Evolutionary conservation across 192 early-diverging fungal genomes (phyloP), one percentile per base, ranked within the genome.

Genomic region (Physocladia obscura): DNA sequence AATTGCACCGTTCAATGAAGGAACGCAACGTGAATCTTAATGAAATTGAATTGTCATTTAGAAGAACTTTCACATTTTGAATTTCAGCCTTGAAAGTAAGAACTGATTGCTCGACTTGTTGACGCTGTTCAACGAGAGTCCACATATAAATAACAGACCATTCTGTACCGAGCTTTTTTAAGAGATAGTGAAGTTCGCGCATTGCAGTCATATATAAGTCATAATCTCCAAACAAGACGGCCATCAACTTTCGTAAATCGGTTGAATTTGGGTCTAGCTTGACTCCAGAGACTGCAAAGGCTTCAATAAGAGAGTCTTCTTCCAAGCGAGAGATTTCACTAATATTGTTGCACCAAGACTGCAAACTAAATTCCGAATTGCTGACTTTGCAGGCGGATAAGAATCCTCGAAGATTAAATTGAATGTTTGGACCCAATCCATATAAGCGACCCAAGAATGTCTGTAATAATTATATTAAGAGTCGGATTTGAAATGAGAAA

Each of bases 1-100:
- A 35, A n/a, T 72, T 60, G 70, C 70, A 72, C 36, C 50, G 24
- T 38, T 72, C 59, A 72, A 72, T 54, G 44, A 72, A 72, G 2
- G 27, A 30, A 6, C 70, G 70, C 57, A 72, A 4, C 6, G 70
- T 72, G 35, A 72, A 72, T 6, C 51, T 19, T 5, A 72, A 17
- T 15, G 38, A 26, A 3, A 26, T 24, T 15, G 61, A 21, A 31
- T 72, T 34, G 32, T 50, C 60, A 22, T 63, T 29, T 15, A 62
- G 26, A 8, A 52, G 21, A 29, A 62, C 61, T 30, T 30, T 21
- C 19, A 63, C 34, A 8, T 44, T 35, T 44, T 68, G 50, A 44
- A 68, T 68, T 26, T 52, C 29, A 1, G 1, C 30, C 31, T 68
- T 68, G 60, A 72, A 72, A 11, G 17, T 38, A n/a, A 47, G 22